These are phyloP conservation scores for Cryptosporidium muris DNA, from an alignment of 169 alveolate species.

Conservation along the genomic window DNA sequence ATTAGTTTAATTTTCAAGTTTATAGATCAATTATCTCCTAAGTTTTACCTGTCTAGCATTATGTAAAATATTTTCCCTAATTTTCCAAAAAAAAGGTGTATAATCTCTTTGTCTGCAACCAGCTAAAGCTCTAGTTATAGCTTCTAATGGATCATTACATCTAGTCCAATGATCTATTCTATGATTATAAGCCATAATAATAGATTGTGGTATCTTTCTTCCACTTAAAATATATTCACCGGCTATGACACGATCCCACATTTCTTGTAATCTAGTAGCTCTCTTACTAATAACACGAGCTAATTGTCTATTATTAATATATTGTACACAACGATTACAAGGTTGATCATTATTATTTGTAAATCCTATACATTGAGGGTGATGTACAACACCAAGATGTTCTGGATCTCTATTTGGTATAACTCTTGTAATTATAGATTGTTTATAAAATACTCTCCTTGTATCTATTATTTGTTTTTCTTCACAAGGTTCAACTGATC, in stretches of 20 bases:
- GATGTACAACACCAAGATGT: constrained; percentile 71
- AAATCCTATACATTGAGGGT: constrained; percentile 39
- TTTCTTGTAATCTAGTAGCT: constrained; percentile 63
- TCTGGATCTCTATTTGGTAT: constrained; percentile 64
- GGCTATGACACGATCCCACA: constrained; percentile 68
- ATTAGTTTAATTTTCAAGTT: too few species aligned
- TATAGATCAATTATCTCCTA: background rate
- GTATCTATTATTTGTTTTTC: constrained; percentile 19
- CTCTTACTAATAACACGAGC: constrained; percentile 68
- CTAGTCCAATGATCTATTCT: constrained; percentile 71
- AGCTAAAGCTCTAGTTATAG: constrained; percentile 66
- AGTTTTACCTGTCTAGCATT: constrained; percentile 44
- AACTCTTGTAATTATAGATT: constrained; percentile 59
- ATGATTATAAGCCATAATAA: constrained; percentile 52
- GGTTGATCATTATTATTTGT: constrained; percentile 38
- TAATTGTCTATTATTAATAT: constrained; percentile 63
- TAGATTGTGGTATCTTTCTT: constrained; percentile 46
- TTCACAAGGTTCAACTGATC: constrained; percentile 40
- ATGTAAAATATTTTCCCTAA: constrained; percentile 41
- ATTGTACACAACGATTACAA: constrained; percentile 47
- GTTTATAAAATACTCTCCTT: constrained; percentile 66
- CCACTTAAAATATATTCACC: constrained; percentile 65
- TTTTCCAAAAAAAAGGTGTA: constrained; percentile 65
- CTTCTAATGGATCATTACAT: constrained; percentile 67
- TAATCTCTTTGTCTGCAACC: constrained; percentile 72